Evolutionary conservation across 106 monocot genomes (phyloP), one percentile per base, ranked within the genome.

Genomic region (Dendrobium catenatum): DNA sequence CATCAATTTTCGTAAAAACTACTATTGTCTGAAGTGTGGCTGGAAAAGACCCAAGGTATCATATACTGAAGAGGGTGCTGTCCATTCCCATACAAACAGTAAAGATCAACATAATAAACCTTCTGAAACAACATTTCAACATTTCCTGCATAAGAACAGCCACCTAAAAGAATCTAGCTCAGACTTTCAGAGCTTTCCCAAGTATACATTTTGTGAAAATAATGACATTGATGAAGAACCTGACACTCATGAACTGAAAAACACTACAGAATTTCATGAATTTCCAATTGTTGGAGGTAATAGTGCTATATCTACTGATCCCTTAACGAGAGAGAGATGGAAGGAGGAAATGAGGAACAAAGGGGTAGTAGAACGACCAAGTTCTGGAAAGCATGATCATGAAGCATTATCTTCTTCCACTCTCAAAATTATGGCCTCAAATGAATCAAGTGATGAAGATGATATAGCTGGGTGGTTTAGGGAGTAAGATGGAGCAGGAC

Each of bases 21-120:
- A 56, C 68, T 22, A 86, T 6, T 96, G 96, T 78, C 83, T 91
- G 73, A 96, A 87, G 81, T 96, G 96, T 79, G 88, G 84, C n/a
- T 96, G 94, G 96, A 96, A 89, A 73, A 83, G 96, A 61, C 94
- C 96, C 19, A 96, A 90, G 73, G 80, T 79, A 75, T 75, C 80
- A 22, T 81, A 40, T 41, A 78, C 10, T 68, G 78, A 29, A 59
- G 78, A 84, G 2, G 18, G 40, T 81, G 37, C 42, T 4, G 15
- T 58, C 59, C 80, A 66, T 51, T 58, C 81, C 33, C 56, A 72
- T 5, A 58, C 17, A 20, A 61, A 22, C 27, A 77, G 42, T 19
- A 85, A 61, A 51, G 42, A 13, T 27, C 11, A 37, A 80, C 43
- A 61, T 11, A 13, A 3, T 29, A 78, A 79, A 44, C 37, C 74